Evolutionary conservation across 1,139 yeast species (phyloP), one percentile per base, ranked within the genome.

Genomic region (Suhomyces yuchorum): DNA sequence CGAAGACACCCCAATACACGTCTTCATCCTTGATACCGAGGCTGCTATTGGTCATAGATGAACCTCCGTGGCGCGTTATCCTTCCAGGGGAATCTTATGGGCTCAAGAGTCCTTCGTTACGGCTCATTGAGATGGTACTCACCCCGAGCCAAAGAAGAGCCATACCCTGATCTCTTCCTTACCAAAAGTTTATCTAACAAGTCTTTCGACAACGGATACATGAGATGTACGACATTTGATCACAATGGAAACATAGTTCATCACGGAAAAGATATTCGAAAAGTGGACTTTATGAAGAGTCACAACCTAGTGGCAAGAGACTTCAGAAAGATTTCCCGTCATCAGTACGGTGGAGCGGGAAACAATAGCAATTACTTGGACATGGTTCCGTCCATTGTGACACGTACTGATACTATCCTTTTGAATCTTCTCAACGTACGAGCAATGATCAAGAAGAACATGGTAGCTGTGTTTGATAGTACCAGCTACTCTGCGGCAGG

Each of bases 151-250:
- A 41, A 43, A 22, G 35, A 32, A 33, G 43, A 46, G 17, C 37
- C 59, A 1, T 50, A 57, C 37, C 54, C 60, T 37, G 68, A 65
- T 47, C 59, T 62, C 11, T 51, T 65, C 19, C 54, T 65, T 14
- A 50, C 63, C 19, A 63, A 63, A 47, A 53, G 65, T 2, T 46
- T 65, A 22, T 40, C 66, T 18, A 57, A 55, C 44, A 62, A 62
- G 45, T 44, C 37, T n/a, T 42, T 43, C 4, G 72, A 62, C 23
- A 64, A 57, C 40, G 75, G 69, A 34, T 57, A 54, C 44, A 68
- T 76, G 19, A 54, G 85, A 51, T 91, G 97, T 58, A 89, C 97
- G 0, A 65, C 73, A 14, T 75, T 75, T 47, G 64, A 75, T 51
- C 46, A 53, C 5, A 44, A 56, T 3, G 80, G 80, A 2, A 64